Evolutionary conservation across 1,284 basidiomycete species (phyloP).

Genomic region (Mycosarcoma mackinlayi): DNA sequence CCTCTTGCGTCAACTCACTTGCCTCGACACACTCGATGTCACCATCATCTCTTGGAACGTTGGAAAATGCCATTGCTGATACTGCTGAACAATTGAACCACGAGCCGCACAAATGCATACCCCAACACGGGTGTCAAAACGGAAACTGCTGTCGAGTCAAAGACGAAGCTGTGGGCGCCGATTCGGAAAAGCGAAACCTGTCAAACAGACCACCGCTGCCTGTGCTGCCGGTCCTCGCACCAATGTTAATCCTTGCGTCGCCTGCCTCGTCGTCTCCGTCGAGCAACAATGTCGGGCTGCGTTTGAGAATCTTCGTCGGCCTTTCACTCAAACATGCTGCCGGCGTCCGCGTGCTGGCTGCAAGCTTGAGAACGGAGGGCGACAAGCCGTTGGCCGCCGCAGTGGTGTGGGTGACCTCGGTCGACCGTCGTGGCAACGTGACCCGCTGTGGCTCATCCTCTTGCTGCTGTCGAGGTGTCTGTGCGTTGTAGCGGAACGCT

Average conservation of each 20-base stretch:
- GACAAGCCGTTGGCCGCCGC: neutral
- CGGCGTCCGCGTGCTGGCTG: conserved; percentile 4
- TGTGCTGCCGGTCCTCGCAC: neutral
- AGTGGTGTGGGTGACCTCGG: neutral
- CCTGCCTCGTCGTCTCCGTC: conserved; percentile 3
- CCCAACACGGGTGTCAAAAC: too few relatives aligned
- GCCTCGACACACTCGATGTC: too few relatives aligned
- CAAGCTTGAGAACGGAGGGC: conserved; percentile 24
- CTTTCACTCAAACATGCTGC: neutral
- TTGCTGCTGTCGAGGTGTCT: conserved; percentile 15
- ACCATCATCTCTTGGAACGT: too few relatives aligned
- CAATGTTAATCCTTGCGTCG: neutral
- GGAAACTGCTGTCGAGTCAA: too few relatives aligned
- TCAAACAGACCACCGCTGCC: conserved; percentile 24
- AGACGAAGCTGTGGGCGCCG: too few relatives aligned
- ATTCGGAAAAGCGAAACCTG: conserved; percentile 21
- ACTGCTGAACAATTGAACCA: too few relatives aligned
- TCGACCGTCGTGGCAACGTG: conserved; percentile 9
- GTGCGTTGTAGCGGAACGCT: conserved; percentile 26
- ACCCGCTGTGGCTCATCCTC: neutral
- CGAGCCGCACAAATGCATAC: too few relatives aligned
- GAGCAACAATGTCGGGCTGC: conserved; percentile 27
- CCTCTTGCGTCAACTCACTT: too few relatives aligned
- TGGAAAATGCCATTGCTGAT: too few relatives aligned
- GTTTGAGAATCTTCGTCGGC: conserved; percentile 30